phyloP scores from a whole-genome alignment of 148 eudicot species.

The Chenopodium berlandieri region DNA sequence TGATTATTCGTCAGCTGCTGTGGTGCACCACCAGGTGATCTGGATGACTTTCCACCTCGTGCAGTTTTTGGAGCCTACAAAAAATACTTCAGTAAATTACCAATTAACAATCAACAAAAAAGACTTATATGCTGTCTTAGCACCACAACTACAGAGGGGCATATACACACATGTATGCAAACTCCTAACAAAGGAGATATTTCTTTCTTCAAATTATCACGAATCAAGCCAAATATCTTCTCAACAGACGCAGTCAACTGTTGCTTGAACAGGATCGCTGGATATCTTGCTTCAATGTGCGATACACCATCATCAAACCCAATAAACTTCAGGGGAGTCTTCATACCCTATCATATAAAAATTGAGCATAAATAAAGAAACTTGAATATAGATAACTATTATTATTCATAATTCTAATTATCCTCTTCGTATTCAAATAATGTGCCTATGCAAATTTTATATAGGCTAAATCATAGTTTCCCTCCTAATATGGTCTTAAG shows the following conservation, averaged over 20 bases:
- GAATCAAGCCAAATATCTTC: slow-evolving; percentile 93
- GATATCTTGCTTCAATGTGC: slow-evolving; percentile 84
- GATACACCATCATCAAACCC: slow-evolving; percentile 84
- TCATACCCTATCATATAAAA: slow-evolving; percentile 44
- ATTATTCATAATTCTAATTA: no score
- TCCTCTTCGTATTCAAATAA: no score
- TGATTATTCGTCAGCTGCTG: slow-evolving; percentile 67
- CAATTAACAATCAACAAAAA: not conserved
- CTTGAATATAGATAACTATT: not conserved
- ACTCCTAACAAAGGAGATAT: slow-evolving; percentile 72
- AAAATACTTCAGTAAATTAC: not conserved
- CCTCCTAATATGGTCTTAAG: no score
- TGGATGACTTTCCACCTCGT: slow-evolving; percentile 76
- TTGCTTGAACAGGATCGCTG: slow-evolving; percentile 92
- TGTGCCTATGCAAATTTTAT: no score
- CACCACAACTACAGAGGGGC: not conserved
- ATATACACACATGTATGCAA: slow-evolving; percentile 65
- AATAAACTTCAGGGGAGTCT: slow-evolving; percentile 60
- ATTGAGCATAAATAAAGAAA: not conserved
- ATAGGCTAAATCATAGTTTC: no score
- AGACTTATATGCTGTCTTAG: not conserved
- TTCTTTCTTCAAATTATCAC: slow-evolving; percentile 99
- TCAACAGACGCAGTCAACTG: slow-evolving; percentile 96
- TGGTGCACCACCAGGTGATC: slow-evolving; percentile 74
- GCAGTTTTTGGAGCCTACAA: slow-evolving; percentile 77